These are phyloP conservation scores for Ascochyta koolunga DNA, from an alignment of 2,329 filamentous ascomycete genomes.

Conservation along the genomic window DNA sequence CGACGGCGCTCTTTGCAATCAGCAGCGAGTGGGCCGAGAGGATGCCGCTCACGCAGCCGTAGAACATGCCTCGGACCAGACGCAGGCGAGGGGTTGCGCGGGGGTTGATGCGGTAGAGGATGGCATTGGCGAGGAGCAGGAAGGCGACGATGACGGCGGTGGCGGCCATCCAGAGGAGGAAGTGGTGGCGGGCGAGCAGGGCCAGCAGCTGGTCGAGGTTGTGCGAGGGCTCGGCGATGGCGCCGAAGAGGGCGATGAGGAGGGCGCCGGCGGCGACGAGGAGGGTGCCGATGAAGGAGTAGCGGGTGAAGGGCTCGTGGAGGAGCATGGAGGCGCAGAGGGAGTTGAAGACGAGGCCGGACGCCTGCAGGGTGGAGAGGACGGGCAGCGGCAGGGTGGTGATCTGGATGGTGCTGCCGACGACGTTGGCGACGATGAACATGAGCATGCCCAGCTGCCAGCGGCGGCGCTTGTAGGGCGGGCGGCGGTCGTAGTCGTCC, in stretches of 20 bases:
- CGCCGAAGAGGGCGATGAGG: conserved; percentile 91
- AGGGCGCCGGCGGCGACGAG: conserved; percentile 89
- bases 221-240: conserved; percentile 91
- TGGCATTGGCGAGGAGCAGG: conserved; percentile 62
- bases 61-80: conserved; percentile 80
- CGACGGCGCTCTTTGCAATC: conserved; percentile 94
- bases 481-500: conserved; percentile 75
- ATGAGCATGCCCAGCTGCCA: conserved; percentile 98
- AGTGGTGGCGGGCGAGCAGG: conserved; percentile 74
- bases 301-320: conserved; percentile 89
- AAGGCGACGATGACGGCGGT: conserved; percentile 75
- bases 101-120: conserved; percentile 47
- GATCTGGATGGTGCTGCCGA: conserved; percentile 96
- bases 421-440: conserved; percentile 92
- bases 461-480: conserved; percentile 85
- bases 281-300: conserved; percentile 88
- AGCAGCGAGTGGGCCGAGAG: conserved; percentile 91
- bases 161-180: conserved; percentile 86
- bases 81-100: conserved; percentile 68
- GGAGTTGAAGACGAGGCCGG: conserved; percentile 96
- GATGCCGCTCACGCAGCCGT: conserved; percentile 86
- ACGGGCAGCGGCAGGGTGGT: conserved; percentile 93
- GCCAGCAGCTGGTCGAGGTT: conserved; percentile 79
- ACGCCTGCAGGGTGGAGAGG: conserved; percentile 87
- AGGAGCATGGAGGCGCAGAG: conserved; percentile 94